Evolutionary conservation across 768 basidiomycete genomes (phyloP), one percentile per base, ranked within the genome.

Genomic region (Pholiota molesta): DNA sequence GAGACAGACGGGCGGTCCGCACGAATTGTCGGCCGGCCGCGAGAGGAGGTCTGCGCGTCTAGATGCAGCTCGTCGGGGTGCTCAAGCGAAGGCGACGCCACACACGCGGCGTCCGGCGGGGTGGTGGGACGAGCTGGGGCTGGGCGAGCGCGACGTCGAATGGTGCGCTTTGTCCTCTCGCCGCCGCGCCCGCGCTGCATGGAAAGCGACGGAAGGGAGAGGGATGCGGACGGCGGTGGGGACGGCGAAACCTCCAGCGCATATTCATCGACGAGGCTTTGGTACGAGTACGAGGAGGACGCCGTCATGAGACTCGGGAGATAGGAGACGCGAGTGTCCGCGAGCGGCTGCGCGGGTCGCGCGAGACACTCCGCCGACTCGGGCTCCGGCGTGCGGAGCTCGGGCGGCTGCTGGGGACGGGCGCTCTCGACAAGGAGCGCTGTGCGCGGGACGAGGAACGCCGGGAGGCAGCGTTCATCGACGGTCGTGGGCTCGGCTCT

Each of bases 351-450:
- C 69, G 77, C 2, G 77, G 71, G 14, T 70, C 74, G 42, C 79
- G 73, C 10, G 82, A 83, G 14, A 73, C 51, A 35, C 53, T 68
- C 62, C 80, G 80, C 37, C 81, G 76, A 44, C 79, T 77, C 23
- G 47, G 47, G 13, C 62, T 65, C n/a, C 77, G 77, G 44, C 78
- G 71, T 6, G 74, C 71, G 9, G 79, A 78, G 5, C 74, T 70
- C 8, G 80, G 77, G 49, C 75, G 77, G 16, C 76, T 78, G 33
- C 74, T 40, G 2, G 52, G 70, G 16, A 76, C 71, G 10, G 84
- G 83, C 1, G 79, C 76, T n/a, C 83, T 75, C 13, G 84, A 87
- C 31, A 80, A 69, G 4, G 86, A 85, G 31, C 84, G 78, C 59
- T 78, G 72, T 1, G 74, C 72, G 21, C 78, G 75, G 5, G 82